Conservation (phyloP, 345 rosid genomes). For the Cardamine occulta region DNA sequence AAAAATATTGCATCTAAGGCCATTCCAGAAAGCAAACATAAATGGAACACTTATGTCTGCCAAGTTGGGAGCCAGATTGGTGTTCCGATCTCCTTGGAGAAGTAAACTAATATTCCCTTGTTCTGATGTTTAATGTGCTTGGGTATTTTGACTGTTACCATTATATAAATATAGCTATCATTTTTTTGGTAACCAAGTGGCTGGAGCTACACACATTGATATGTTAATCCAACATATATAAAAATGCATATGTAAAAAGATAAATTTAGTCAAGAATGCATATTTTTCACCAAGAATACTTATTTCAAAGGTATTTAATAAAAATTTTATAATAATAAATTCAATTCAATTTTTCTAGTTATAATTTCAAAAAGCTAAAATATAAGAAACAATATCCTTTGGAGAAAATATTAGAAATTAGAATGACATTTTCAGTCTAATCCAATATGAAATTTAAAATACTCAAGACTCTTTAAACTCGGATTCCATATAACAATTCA, state of each 20-base stretch:
- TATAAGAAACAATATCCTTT: not conserved
- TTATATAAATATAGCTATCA: too few species aligned
- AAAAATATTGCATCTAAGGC: slow-evolving; percentile 20
- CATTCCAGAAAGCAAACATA: slow-evolving; percentile 16
- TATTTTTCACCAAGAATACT: not conserved
- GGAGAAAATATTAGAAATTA: too few species aligned
- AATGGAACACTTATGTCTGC: slow-evolving; percentile 27
- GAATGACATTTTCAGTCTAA: too few species aligned
- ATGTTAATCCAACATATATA: slow-evolving; percentile 42
- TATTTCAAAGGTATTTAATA: not conserved
- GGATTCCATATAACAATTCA: not conserved
- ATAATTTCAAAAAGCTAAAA: too few species aligned
- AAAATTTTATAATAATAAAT: too few species aligned
- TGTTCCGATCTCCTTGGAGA: slow-evolving; percentile 3
- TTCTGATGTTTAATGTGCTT: not conserved
- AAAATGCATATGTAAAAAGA: not conserved
- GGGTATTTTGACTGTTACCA: too few species aligned
- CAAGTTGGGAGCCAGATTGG: slow-evolving; percentile 20
- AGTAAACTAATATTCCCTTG: not conserved
- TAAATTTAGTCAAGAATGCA: not conserved
- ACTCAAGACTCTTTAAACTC: not conserved
- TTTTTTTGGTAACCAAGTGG: too few species aligned
- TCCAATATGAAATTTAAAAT: not conserved
- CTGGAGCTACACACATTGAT: slow-evolving; percentile 69
- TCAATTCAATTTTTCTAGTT: not conserved